Percentiles rank a stretch among this genome's conserved stretches.
These are phyloP conservation scores for Acidiella bohemica DNA, from an alignment of 495 filamentous ascomycete genomes.

Conservation along the genomic window DNA sequence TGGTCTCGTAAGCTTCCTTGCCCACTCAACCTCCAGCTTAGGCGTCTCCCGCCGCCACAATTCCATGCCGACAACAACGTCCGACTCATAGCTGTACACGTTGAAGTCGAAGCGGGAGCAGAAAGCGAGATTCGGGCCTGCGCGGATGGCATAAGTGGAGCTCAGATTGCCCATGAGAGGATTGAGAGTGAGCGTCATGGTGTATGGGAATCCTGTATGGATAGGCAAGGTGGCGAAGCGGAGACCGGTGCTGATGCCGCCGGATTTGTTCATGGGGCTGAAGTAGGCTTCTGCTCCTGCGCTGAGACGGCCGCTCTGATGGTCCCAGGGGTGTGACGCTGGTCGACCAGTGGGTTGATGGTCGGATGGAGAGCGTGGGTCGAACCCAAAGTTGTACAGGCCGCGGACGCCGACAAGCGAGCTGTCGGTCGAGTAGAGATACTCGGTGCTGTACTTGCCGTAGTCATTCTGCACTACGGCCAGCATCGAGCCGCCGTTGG, in stretches of 20 bases:
- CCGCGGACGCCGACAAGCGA: conserved; percentile 76
- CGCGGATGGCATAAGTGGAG: conserved; percentile 78
- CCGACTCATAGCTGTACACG: conserved; percentile 94
- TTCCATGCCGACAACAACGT: conserved; percentile 78
- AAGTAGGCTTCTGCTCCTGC: conserved; percentile 89
- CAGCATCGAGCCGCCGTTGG: conserved; percentile 62
- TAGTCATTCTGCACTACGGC: conserved; percentile 76
- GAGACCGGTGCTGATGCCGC: conserved; percentile 67
- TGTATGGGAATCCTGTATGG: conserved; percentile 75
- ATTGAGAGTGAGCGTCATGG: conserved; percentile 66
- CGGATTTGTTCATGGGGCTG: conserved; percentile 76
- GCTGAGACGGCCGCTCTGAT: conserved; percentile 28
- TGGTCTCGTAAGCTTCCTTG: conserved; percentile 22
- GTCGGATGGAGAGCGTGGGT: conserved; percentile 39
- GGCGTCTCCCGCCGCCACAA: conserved; percentile 45
- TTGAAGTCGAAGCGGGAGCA: conserved; percentile 93
- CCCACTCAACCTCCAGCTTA: conserved; percentile 32
- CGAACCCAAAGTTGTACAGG: conserved; percentile 85
- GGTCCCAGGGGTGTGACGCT: conserved; percentile 17
- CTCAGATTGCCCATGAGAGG: conserved; percentile 86
- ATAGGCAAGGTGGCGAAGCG: conserved; percentile 85
- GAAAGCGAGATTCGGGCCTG: conserved; percentile 64
- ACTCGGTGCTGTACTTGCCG: conserved; percentile 80
- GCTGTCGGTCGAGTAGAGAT: conserved; percentile 83
- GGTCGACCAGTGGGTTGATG: conserved; percentile 11